These are phyloP conservation scores for Noccaea caerulescens DNA, from an alignment of 345 rosid genomes.

Conservation along the genomic window DNA sequence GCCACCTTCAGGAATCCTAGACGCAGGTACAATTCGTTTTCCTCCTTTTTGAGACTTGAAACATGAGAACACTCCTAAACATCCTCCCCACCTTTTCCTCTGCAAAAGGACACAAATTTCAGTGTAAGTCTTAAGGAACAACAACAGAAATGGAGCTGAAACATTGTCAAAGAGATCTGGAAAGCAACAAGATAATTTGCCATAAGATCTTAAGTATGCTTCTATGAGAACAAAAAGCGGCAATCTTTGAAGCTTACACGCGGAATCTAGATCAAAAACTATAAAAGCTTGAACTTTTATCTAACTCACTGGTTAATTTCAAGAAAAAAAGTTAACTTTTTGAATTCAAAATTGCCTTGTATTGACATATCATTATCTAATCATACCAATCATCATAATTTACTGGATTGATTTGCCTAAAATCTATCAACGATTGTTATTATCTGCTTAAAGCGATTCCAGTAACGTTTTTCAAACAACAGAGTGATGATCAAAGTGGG, in stretches of 20 bases:
- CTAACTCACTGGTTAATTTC: slow-evolving; percentile 1
- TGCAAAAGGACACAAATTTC: slow-evolving; percentile 39
- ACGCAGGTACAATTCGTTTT: slow-evolving; percentile 85
- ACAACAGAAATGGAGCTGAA: neutral
- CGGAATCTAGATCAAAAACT: slow-evolving; percentile 30
- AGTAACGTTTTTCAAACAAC: neutral
- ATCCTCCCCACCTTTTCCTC: slow-evolving; percentile 96
- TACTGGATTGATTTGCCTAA: no score
- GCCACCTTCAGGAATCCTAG: slow-evolving; percentile 78
- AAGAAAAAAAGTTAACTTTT: neutral
- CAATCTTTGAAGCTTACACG: slow-evolving; percentile 21
- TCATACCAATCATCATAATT: no score
- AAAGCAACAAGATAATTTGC: neutral
- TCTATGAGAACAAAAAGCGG: neutral
- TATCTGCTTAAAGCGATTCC: no score
- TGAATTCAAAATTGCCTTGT: no score
- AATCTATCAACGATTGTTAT: no score
- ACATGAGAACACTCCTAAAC: slow-evolving; percentile 82
- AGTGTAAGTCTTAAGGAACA: slow-evolving; percentile 10
- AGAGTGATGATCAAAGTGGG: slow-evolving; percentile 22
- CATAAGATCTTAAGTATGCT: neutral
- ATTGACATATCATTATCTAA: no score
- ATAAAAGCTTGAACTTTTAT: neutral
- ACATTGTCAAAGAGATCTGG: slow-evolving; percentile 14
- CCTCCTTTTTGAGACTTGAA: slow-evolving; percentile 86